Evolutionary conservation across 2,329 filamentous ascomycete genomes (phyloP), one percentile per base, ranked within the genome.

Genomic region (Trichophyton schoenleinii): DNA sequence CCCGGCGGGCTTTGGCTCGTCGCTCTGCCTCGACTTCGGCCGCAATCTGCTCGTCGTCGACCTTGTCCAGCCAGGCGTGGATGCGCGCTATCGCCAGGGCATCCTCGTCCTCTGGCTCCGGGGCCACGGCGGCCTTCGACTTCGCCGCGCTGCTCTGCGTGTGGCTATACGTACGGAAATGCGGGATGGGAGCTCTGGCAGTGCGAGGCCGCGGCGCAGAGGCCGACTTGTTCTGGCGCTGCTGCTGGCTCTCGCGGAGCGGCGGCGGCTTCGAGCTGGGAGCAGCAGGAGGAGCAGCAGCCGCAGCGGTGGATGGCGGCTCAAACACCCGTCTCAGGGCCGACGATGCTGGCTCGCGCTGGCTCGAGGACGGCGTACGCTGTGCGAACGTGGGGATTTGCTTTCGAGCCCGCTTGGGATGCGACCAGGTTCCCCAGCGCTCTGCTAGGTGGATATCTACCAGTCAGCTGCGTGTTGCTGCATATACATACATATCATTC

Each of bases 61-160:
- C 41, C 20, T 25, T 58, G 58, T 60, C 58, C 8, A 60, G 58
- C 58, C 58, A 60, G 15, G 41, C 58, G 31, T 60, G 42, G 8
- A 60, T 60, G 36, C 57, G 36, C 49, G 49, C 49, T 28, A 28
- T 55, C 18, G 28, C 28, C 28, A 28, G 13, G 28, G 49, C 49
- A 38, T 55, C 49, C 28, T 55, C 49, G 49, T 55, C 49, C 3
- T 55, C 49, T 20, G 49, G 49, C 49, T 55, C 49, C n/a, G 49
- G 49, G 15, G 49, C 49, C 25, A 28, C 49, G 7, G 49, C 49
- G 6, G 49, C 28, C 49, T 28, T 55, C n/a, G 49, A 55, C 49
- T 55, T 55, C 34, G 49, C 49, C 9, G 49, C 49, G 49, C 49
- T 55, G 49, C 49, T 55, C 49, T 55, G 49, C 18, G 49, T 55